Evolutionary conservation across 768 basidiomycete genomes (phyloP), one percentile per base, ranked within the genome.

Genomic region (Podaxis rugospora): DNA sequence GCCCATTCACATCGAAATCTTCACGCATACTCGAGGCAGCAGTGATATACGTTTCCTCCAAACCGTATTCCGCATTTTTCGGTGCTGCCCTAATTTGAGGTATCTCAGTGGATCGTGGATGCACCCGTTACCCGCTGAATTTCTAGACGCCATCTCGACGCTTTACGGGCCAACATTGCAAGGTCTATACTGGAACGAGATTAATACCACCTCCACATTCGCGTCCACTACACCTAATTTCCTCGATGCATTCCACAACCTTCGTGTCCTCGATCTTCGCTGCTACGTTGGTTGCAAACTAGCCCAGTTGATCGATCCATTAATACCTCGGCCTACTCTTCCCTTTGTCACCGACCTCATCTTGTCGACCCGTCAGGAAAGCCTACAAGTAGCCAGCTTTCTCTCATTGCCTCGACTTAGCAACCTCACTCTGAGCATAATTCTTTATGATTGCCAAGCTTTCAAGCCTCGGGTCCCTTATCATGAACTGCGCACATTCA

Each of bases 61-160:
- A 53, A 74, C 68, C 4, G 44, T 82, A 40, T 82, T 78, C 69
- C 70, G 71, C 59, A 79, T 81, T 60, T 70, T 83, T 57, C 77
- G 73, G 36, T 69, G 68, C 23, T 83, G 80, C 65, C 78, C 79
- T 35, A 77, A 79, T 51, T 66, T 82, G 32, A 76, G 74, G 44
- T 75, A 75, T 44, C 70, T 84, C 58, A 80, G 74, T 63, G 80
- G 79, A 44, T 72, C 71, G n/a, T 85, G 82, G 82, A 71, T 69
- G 37, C 72, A 75, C 59, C 62, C 68, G 16, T 67, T 83, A 23
- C 80, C 82, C 13, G 58, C 62, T n/a, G 78, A 76, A 27, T 81
- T 83, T 66, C 62, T 80, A 59, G 64, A 72, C 35, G 77, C 73
- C 5, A 69, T 83, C 28, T 67, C 78, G 37, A 70, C 64, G 51